These are phyloP conservation scores for Colletotrichum sp. DNA, from an alignment of 2,329 filamentous ascomycete genomes.

Conservation along the genomic window DNA sequence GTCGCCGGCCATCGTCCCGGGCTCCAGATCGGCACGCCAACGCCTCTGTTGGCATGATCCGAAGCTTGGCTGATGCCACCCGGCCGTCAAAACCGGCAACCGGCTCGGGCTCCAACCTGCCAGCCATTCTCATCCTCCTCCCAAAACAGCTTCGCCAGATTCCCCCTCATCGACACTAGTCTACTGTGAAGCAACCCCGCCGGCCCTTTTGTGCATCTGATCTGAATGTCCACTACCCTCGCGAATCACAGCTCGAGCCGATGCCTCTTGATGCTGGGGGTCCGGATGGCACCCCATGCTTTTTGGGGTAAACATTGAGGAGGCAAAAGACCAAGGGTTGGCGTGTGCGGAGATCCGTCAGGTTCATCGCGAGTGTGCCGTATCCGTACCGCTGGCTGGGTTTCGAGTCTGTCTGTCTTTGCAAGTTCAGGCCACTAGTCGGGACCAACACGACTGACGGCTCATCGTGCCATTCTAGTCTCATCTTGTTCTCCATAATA, in stretches of 20 bases:
- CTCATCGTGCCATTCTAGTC: background rate
- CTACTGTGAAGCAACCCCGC: background rate
- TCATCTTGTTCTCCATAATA: background rate
- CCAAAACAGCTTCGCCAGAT: background rate
- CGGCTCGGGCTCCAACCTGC: background rate
- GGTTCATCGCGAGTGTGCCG: background rate
- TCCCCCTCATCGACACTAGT: background rate
- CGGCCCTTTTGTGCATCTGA: background rate
- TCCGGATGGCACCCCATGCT: background rate
- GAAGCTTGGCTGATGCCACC: slow-evolving; percentile 13
- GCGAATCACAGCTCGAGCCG: background rate
- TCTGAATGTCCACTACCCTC: background rate
- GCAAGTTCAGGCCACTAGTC: background rate
- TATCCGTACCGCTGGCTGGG: background rate
- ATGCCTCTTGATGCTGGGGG: background rate
- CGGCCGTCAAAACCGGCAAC: background rate
- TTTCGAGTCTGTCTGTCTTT: background rate
- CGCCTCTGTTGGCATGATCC: background rate
- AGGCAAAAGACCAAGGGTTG: background rate
- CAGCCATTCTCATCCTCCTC: background rate
- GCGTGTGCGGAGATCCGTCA: slow-evolving; percentile 2
- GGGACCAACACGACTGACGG: background rate
- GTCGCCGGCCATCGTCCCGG: background rate
- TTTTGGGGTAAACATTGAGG: background rate
- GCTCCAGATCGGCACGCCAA: background rate